phyloP scores from a whole-genome alignment of 2,329 filamentous ascomycete genomes.

The Pezicula radicicola region DNA sequence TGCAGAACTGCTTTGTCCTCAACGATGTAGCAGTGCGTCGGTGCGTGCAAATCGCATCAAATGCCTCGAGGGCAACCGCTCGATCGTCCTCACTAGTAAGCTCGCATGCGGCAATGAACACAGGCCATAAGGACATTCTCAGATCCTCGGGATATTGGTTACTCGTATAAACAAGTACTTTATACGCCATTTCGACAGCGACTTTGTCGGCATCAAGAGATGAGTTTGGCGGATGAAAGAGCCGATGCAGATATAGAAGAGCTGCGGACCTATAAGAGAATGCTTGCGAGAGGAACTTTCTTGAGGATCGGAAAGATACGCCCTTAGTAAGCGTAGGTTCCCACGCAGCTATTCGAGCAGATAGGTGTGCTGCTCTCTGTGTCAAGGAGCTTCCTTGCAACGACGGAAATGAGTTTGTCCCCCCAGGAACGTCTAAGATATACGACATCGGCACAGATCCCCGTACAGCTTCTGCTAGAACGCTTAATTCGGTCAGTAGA shows the following conservation, averaged over 20 bases:
- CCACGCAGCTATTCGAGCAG: constrained; percentile 20
- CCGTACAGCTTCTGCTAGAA: constrained; percentile 26
- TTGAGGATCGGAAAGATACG: constrained; percentile 21
- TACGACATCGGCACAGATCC: neutral
- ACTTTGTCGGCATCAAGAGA: constrained; percentile 17
- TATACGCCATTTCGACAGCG: constrained; percentile 25
- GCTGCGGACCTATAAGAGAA: constrained; percentile 23
- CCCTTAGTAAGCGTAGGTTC: constrained; percentile 17
- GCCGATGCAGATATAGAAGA: constrained; percentile 26
- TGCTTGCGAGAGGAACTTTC: constrained; percentile 27
- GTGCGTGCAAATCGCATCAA: constrained; percentile 22
- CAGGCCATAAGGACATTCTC: constrained; percentile 28
- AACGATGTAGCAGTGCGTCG: constrained; percentile 25
- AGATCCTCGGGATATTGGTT: constrained; percentile 20
- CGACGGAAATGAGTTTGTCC: neutral
- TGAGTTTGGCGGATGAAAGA: constrained; percentile 20
- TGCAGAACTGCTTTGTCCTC: constrained; percentile 22
- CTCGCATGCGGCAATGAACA: constrained; percentile 28
- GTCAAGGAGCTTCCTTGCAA: neutral
- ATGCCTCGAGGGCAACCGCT: constrained; percentile 16
- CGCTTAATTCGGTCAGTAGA: constrained; percentile 24
- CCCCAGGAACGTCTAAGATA: neutral
- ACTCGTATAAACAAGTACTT: constrained; percentile 25
- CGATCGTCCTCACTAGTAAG: constrained; percentile 21
- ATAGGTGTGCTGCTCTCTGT: constrained; percentile 16